These are phyloP conservation scores for Mucor piriformis DNA, from an alignment of 371 early-diverging fungal species.

Conservation along the genomic window DNA sequence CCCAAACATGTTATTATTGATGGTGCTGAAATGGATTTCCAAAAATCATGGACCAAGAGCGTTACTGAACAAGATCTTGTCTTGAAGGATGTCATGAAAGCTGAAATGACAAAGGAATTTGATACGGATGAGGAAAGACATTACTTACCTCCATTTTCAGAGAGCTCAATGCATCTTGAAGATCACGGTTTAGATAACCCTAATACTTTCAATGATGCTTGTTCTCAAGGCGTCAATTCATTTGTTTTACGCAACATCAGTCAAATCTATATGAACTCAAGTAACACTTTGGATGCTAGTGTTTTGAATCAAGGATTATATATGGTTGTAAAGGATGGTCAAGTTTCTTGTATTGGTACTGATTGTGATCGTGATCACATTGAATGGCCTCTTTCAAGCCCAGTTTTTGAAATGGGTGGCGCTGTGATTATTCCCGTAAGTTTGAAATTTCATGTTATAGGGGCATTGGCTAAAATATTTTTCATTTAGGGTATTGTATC, in stretches of 20 bases:
- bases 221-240: conserved; percentile 25
- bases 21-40: conserved; percentile 61
- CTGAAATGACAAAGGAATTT: conserved; percentile 1
- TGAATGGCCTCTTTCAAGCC: conserved; percentile 41
- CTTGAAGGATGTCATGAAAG: conserved; percentile 4
- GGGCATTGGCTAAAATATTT: not conserved
- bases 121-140: conserved; percentile 6
- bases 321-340: conserved; percentile 57
- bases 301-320: conserved; percentile 21
- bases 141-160: conserved; percentile 32
- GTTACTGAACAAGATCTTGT: conserved; percentile 19
- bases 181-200: conserved; percentile 47
- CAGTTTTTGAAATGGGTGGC: conserved; percentile 52
- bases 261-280: conserved; percentile 41
- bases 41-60: conserved; percentile 39
- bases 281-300: conserved; percentile 7
- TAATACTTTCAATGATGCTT: conserved; percentile 29
- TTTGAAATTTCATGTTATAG: not conserved
- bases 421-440: conserved; percentile 48
- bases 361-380: conserved; percentile 46
- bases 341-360: conserved; percentile 55
- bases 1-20: conserved; percentile 80
- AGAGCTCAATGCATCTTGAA: conserved; percentile 39
- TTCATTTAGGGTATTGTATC: conserved; percentile 52
- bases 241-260: conserved; percentile 58